Evolutionary conservation across 148 eudicot genomes (phyloP), one percentile per base, ranked within the genome.

Genomic region (Persicaria maculosa): DNA sequence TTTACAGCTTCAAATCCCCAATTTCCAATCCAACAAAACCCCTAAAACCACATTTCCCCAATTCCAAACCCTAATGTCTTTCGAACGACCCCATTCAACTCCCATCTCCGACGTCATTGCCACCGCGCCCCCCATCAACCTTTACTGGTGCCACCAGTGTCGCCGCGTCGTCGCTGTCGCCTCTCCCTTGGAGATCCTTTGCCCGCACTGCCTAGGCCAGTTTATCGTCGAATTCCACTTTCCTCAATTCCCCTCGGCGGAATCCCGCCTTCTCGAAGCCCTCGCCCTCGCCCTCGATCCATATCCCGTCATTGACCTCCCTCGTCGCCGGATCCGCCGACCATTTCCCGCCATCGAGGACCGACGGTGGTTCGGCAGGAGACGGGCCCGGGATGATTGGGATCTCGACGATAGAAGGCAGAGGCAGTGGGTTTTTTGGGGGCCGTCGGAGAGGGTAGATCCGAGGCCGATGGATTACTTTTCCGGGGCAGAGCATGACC

Each of bases 121-220:
- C 77, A 8, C 43, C 3, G 2, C 40, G 3, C 40, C 1, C 40
- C 40, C 40, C 40, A 31, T 31, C 79, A 83, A 78, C 68, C 86
- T 81, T 1, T 88, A 88, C 79, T 92, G 97, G 97, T 94, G 98
- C 72, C 90, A 90, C 83, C 92, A 88, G 43, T 94, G 98, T 74
- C 86, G 74, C 74, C 89, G 81, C 7, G 76, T 88, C 0, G 89
- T 92, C 78, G 76, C 93, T 31, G 74, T 90, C 12, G 71, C 88
- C 53, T 71, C 90, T 0, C 43, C 53, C 4, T 20, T 52, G 43
- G 79, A 81, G n/a, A 72, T 84, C 14, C 58, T 68, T 47, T 92
- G 98, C 50, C 93, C 98, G 0, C 84, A 88, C n/a, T 94, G 98
- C 78, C 76, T 81, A 22, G 92, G 96, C 75, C 90, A 82, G 5